Percentiles rank a stretch among this genome's conserved stretches.
Conservation (phyloP, 345 rosid species). For the Murraya paniculata region DNA sequence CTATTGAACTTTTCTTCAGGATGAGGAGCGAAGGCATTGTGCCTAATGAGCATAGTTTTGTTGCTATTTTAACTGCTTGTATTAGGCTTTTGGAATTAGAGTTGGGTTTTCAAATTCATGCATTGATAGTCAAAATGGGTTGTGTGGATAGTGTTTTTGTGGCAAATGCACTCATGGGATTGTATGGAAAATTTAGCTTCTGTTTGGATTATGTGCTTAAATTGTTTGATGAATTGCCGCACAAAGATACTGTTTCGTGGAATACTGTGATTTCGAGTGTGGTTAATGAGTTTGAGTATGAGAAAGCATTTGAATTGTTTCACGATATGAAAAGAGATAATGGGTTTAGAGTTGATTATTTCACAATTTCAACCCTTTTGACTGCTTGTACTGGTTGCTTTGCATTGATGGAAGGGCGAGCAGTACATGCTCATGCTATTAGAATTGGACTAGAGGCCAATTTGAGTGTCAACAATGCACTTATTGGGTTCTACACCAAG, state of each 20-base stretch:
- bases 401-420: slow-evolving; percentile 47
- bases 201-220: slow-evolving; percentile 34
- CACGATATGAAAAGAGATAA: slow-evolving; percentile 29
- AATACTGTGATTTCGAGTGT: slow-evolving; percentile 67
- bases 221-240: slow-evolving; percentile 68
- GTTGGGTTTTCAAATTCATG: slow-evolving; percentile 58
- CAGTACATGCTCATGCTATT: slow-evolving; percentile 63
- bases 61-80: slow-evolving; percentile 58
- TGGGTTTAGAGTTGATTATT: slow-evolving; percentile 45
- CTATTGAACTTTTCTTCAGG: slow-evolving; percentile 50
- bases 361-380: slow-evolving; percentile 62
- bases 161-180: slow-evolving; percentile 61
- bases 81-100: slow-evolving; percentile 33
- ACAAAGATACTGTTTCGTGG: slow-evolving; percentile 64
- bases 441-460: slow-evolving; percentile 48
- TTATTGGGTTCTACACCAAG: slow-evolving; percentile 59
- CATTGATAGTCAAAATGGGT: slow-evolving; percentile 41
- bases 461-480: slow-evolving; percentile 63
- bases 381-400: slow-evolving; percentile 51
- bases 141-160: slow-evolving; percentile 45
- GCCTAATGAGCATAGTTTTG: slow-evolving; percentile 51
- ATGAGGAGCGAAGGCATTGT: slow-evolving; percentile 52
- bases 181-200: slow-evolving; percentile 44
- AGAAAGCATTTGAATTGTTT: slow-evolving; percentile 48
- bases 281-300: slow-evolving; percentile 38